These are phyloP conservation scores for Diospyros lotus DNA, from an alignment of 148 eudicot genomes.

Conservation along the genomic window DNA sequence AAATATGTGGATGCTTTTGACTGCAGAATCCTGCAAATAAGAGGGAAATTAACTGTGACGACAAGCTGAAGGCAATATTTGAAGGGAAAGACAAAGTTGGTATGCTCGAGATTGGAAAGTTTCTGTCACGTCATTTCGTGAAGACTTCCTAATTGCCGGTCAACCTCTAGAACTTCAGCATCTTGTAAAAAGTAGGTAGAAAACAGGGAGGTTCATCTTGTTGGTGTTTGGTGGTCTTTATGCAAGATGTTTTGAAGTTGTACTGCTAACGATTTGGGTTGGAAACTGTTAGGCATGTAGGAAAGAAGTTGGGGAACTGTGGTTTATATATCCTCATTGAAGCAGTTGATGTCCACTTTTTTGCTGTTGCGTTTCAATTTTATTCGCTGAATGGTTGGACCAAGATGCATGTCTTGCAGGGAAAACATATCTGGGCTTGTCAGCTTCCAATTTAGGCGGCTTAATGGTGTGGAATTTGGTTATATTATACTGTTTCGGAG, in stretches of 20 bases:
- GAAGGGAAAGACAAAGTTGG: constrained; percentile 24
- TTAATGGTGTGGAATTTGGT: not conserved
- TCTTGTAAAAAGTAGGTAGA: constrained; percentile 9
- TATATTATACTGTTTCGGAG: not conserved
- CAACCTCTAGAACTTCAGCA: not conserved
- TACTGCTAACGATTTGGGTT: not conserved
- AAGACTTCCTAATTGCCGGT: constrained; percentile 11
- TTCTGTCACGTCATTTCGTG: constrained; percentile 22
- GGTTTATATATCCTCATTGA: not conserved
- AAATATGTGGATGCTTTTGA: not conserved
- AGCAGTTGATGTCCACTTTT: not conserved
- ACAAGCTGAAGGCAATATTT: constrained; percentile 29
- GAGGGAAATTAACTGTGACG: constrained; percentile 22
- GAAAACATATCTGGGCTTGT: not conserved
- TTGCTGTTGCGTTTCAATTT: not conserved
- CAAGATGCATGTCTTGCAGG: not conserved
- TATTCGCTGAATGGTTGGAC: not conserved
- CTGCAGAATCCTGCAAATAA: constrained; percentile 20
- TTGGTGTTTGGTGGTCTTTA: not conserved
- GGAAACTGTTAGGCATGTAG: not conserved
- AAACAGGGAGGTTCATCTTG: not conserved
- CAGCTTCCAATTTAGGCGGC: too few species aligned
- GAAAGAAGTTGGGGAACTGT: constrained; percentile 1
- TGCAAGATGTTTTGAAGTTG: constrained; percentile 8
- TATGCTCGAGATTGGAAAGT: constrained; percentile 19